Conservation (phyloP, 306 rosid genomes). For the Parietaria judaica region DNA sequence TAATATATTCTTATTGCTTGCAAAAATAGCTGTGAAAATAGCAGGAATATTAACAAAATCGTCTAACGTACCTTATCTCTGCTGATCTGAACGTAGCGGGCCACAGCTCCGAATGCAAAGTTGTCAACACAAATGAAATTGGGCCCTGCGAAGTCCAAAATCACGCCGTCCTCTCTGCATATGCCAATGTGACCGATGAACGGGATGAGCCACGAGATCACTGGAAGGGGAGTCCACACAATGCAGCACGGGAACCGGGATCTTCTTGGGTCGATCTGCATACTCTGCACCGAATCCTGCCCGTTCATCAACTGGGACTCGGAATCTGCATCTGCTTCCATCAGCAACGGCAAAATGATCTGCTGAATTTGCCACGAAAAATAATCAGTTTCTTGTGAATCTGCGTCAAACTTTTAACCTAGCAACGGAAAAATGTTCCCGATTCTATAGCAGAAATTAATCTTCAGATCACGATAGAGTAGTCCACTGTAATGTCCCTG, state of each 20-base stretch:
- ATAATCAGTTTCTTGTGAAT: constrained; percentile 3
- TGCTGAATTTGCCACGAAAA: constrained; percentile 15
- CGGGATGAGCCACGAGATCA: constrained; percentile 87
- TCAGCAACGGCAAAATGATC: constrained; percentile 23
- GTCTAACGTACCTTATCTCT: constrained; percentile 50
- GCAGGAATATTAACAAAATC: not conserved
- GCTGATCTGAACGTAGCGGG: constrained; percentile 67
- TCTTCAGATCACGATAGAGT: too few species aligned
- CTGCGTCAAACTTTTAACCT: not conserved
- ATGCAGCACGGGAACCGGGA: constrained; percentile 84
- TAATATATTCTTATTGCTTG: too few species aligned
- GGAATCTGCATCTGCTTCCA: constrained; percentile 51
- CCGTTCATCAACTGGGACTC: constrained; percentile 44
- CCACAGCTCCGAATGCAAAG: constrained; percentile 78
- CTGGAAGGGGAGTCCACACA: constrained; percentile 98
- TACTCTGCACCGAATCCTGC: constrained; percentile 29
- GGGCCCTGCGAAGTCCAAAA: constrained; percentile 97
- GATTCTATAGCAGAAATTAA: too few species aligned
- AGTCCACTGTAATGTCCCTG: too few species aligned
- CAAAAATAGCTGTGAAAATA: not conserved
- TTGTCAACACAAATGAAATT: constrained; percentile 78
- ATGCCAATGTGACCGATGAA: constrained; percentile 92
- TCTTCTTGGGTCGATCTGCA: constrained; percentile 63
- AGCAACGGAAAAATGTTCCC: too few species aligned
- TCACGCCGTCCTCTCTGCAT: constrained; percentile 92